A percentile compares a stretch with the other conserved stretches of the same genome.
Evolutionary conservation across 2,329 filamentous ascomycete genomes (phyloP).

Genomic region (Stagonosporopsis chrysanthemi): DNA sequence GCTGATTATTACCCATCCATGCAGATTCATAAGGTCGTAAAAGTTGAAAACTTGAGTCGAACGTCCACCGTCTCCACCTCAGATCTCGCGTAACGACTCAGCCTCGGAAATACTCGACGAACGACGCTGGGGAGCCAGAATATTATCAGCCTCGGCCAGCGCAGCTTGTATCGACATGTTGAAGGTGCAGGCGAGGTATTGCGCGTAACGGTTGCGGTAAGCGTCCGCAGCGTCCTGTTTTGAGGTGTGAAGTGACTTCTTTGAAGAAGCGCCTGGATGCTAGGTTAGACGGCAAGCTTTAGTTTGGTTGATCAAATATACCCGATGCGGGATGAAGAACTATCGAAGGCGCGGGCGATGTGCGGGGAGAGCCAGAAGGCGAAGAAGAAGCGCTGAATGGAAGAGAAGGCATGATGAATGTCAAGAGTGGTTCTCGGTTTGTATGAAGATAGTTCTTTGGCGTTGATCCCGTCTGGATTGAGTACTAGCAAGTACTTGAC

Average conservation of each 20-base stretch:
- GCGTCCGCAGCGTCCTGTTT: slow-evolving; percentile 41
- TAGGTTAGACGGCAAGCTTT: slow-evolving; percentile 48
- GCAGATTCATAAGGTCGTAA: slow-evolving; percentile 28
- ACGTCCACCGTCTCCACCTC: slow-evolving; percentile 19
- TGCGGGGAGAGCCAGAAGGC: slow-evolving; percentile 44
- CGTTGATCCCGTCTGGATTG: slow-evolving; percentile 40
- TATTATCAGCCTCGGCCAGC: slow-evolving; percentile 46
- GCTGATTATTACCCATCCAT: slow-evolving; percentile 29
- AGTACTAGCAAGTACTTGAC: slow-evolving; percentile 14
- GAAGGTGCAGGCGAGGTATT: slow-evolving; percentile 51
- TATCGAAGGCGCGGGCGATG: slow-evolving; percentile 47
- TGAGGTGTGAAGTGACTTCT: slow-evolving; percentile 45
- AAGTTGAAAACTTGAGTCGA: slow-evolving; percentile 26
- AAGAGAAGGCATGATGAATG: slow-evolving; percentile 48
- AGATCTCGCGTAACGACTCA: slow-evolving; percentile 43
- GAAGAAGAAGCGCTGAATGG: slow-evolving; percentile 47
- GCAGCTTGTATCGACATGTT: slow-evolving; percentile 51
- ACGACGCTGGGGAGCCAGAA: slow-evolving; percentile 44
- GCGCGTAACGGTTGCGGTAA: slow-evolving; percentile 49
- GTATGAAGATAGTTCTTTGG: slow-evolving; percentile 42
- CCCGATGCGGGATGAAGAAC: slow-evolving; percentile 51
- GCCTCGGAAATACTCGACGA: slow-evolving; percentile 47
- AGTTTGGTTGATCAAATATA: slow-evolving; percentile 50
- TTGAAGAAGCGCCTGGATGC: slow-evolving; percentile 41
- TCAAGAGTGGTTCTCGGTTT: slow-evolving; percentile 35